phyloP scores from a whole-genome alignment of 2,329 filamentous ascomycete species.

The Thelonectria olida region DNA sequence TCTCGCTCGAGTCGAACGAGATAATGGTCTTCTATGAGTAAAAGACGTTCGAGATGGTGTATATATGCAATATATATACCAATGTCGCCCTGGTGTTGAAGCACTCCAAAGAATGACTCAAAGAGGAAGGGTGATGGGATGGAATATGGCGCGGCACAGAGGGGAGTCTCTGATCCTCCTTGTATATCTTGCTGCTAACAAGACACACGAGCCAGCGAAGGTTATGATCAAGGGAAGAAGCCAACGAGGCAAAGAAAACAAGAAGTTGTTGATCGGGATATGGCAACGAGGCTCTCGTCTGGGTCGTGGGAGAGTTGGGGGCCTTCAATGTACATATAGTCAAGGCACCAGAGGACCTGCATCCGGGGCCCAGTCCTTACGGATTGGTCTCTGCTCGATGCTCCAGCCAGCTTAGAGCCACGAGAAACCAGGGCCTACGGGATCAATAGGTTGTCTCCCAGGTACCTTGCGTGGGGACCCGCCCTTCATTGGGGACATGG shows the following conservation, averaged over 20 bases:
- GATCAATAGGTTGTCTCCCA: constrained; percentile 17
- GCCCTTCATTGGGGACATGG: constrained; percentile 27
- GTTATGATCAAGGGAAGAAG: constrained; percentile 14
- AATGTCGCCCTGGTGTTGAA: constrained; percentile 7
- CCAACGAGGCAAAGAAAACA: constrained; percentile 2
- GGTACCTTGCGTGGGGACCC: constrained; percentile 19
- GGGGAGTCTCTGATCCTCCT: constrained; percentile 10
- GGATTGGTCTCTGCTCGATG: constrained; percentile 33
- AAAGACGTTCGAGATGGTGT: not conserved
- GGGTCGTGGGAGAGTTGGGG: constrained; percentile 31
- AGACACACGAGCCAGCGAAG: constrained; percentile 17
- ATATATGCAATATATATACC: constrained; percentile 9
- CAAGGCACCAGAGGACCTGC: constrained; percentile 40
- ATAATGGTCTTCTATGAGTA: not conserved
- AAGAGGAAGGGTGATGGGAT: not conserved
- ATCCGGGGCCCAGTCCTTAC: constrained; percentile 38
- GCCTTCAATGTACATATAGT: constrained; percentile 41
- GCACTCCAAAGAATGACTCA: constrained; percentile 6
- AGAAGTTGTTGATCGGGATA: constrained; percentile 13
- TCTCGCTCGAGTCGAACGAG: not conserved
- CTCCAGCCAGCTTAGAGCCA: constrained; percentile 14
- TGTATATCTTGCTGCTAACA: constrained; percentile 1
- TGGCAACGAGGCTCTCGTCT: constrained; percentile 32
- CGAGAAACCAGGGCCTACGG: constrained; percentile 30
- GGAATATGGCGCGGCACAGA: not conserved